Conservation (phyloP, 2,329 filamentous ascomycete species). For the Ceratocystis lukuohia region DNA sequence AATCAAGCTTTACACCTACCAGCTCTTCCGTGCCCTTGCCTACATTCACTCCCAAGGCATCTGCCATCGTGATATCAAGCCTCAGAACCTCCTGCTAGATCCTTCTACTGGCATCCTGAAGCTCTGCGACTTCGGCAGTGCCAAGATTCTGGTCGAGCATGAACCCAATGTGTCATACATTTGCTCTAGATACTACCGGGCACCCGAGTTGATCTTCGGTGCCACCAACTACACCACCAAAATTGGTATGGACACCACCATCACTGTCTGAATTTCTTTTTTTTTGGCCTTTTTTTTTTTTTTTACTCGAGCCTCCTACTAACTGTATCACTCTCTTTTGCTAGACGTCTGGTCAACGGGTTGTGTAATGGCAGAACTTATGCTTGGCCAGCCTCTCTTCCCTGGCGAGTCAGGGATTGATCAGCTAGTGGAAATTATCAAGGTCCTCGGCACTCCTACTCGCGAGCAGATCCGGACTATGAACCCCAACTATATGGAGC, state of each 20-base stretch:
- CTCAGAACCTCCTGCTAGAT: conserved; percentile 90
- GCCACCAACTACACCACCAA: conserved; percentile 99
- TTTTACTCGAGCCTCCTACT: not conserved
- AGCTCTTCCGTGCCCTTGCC: conserved; percentile 93
- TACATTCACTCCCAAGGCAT: conserved; percentile 99
- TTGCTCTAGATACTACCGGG: conserved; percentile 96
- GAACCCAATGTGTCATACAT: conserved; percentile 99
- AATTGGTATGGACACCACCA: conserved; percentile 59
- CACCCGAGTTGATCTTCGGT: conserved; percentile 94
- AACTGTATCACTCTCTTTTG: conserved; percentile 54
- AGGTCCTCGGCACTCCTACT: conserved; percentile 91
- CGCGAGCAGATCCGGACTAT: conserved; percentile 97
- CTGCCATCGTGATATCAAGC: conserved; percentile 98
- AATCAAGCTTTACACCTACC: conserved; percentile 98
- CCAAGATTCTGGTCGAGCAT: conserved; percentile 96
- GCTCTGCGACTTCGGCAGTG: conserved; percentile 96
- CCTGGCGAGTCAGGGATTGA: conserved; percentile 97
- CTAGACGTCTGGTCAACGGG: conserved; percentile 98
- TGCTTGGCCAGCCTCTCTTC: conserved; percentile 96
- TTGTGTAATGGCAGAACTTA: conserved; percentile 97
- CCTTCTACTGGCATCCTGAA: conserved; percentile 85
- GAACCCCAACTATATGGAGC: conserved; percentile 99
- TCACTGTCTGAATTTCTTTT: not conserved
- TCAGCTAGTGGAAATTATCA: conserved; percentile 98
- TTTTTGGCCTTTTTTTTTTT: not conserved